Evolutionary conservation across 163 green algal genomes (phyloP), one percentile per base, ranked within the genome.

Genomic region (Chloroidium sp.): DNA sequence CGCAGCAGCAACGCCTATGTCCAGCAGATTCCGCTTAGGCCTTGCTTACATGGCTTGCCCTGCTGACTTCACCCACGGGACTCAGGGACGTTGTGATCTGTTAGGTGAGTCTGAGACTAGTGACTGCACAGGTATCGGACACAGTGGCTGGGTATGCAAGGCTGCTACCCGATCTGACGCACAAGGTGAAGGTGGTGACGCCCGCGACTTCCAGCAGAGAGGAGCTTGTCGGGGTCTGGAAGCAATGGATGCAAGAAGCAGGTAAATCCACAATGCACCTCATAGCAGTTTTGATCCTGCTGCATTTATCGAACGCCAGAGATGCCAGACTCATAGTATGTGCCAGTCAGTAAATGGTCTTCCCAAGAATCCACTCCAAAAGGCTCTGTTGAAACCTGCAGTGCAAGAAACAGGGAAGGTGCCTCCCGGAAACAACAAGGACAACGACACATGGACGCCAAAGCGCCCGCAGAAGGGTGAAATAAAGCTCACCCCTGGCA

Each of bases 401-500:
- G 92, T 95, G 14, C 61, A 84, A 36, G 88, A 89, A 61, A 88
- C 62, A 0, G 93, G 93, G 6, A 76, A 69, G 8, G 86, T 97
- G 2, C 94, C 92, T 1, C 90, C 92, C 0, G 94, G 92, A 81
- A 97, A 97, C 85, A 88, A 85, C 0, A 83, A 86, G 0, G 90
- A 90, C n/a, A 87, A 92, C 75, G 91, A 90, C 59, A 86, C 87
- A 77, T 95, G 92, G 89, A 85, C 92, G 78, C 82, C 82, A 1
- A 84, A 89, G 67, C 61, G 80, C 77, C 62, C 68, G 61, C 79
- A 86, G 58, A 92, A 89, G 84, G 82, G 90, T 6, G 91, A 95
- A 79, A 85, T 95, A 59, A 90, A 89, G 75, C 84, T 94, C n/a
- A 95, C 92, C n/a, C 86, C 91, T 0, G 94, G 94, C 83, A 98